phyloP scores from a whole-genome alignment of 2,329 filamentous ascomycete genomes.

The Penicillium sp. region DNA sequence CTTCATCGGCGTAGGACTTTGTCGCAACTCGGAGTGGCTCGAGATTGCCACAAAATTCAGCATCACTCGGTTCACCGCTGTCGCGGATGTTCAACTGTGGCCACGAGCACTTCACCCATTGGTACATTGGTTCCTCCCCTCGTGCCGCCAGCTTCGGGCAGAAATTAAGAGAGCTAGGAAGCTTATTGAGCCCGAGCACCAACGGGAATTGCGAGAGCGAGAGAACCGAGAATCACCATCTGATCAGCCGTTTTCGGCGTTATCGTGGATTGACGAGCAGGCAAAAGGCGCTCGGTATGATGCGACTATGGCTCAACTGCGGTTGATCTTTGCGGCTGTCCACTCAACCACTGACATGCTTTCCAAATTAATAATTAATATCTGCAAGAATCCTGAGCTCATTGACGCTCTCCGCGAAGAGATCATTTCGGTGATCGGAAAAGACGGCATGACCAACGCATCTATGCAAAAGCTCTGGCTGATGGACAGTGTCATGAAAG shows the following conservation, averaged over 20 bases:
- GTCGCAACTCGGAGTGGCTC: conserved; percentile 24
- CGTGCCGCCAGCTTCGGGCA: conserved; percentile 12
- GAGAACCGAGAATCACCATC: no score
- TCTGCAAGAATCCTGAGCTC: conserved; percentile 1
- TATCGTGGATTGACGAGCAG: conserved; percentile 6
- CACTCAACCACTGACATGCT: conserved; percentile 10
- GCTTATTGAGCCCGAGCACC: conserved; percentile 12
- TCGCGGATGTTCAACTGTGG: conserved; percentile 13
- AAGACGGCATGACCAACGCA: conserved; percentile 2
- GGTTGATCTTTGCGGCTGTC: conserved; percentile 7
- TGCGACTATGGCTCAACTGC: conserved; percentile 2
- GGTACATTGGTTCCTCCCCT: conserved; percentile 11
- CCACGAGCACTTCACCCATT: conserved; percentile 10
- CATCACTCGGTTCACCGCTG: conserved; percentile 10
- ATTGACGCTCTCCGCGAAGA: conserved; percentile 11
- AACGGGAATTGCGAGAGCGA: no score
- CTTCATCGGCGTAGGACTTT: no score
- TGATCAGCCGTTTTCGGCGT: no score
- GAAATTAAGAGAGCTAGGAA: conserved; percentile 13
- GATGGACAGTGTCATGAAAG: conserved; percentile 14
- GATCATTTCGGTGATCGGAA: conserved; percentile 1
- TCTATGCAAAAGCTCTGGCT: conserved; percentile 8
- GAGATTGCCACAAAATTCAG: conserved; percentile 18
- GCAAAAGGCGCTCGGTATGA: conserved; percentile 6
- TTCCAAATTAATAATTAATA: conserved; percentile 5